Percentiles rank a stretch among this genome's conserved stretches.
phyloP scores from a whole-genome alignment of 2,329 filamentous ascomycete genomes.

The Ascosphaera aggregata region DNA sequence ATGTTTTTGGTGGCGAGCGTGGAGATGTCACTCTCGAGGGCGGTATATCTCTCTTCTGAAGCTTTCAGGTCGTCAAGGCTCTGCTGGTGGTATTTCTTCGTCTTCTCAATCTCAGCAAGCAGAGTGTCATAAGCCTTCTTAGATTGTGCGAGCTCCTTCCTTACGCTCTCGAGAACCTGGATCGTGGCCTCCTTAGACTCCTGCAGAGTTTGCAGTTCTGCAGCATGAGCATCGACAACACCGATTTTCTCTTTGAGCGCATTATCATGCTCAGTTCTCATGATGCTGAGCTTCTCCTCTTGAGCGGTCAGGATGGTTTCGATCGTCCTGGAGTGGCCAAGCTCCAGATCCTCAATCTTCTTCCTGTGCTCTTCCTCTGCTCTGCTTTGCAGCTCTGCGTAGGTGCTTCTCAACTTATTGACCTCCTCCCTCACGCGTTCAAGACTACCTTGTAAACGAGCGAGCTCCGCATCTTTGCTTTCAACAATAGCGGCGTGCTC shows the following conservation, averaged over 20 bases:
- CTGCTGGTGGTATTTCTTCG: conserved; percentile 16
- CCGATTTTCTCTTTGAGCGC: conserved; percentile 15
- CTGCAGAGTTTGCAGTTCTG: conserved; percentile 30
- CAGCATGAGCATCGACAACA: conserved; percentile 16
- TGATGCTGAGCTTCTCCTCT: conserved; percentile 16
- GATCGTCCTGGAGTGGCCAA: conserved; percentile 17
- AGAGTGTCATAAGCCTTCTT: conserved; percentile 21
- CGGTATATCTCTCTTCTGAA: conserved; percentile 8
- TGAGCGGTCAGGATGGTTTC: conserved; percentile 18
- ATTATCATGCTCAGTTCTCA: conserved; percentile 15
- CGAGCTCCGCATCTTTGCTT: conserved; percentile 10
- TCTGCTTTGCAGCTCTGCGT: conserved; percentile 14
- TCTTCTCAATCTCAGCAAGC: conserved; percentile 56
- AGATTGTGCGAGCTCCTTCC: conserved; percentile 22
- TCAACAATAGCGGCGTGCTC: conserved; percentile 8
- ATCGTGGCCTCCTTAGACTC: conserved; percentile 27
- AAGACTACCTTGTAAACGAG: conserved; percentile 8
- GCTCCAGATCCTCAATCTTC: conserved; percentile 15
- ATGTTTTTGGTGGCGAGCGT: conserved; percentile 7
- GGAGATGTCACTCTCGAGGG: conserved; percentile 13
- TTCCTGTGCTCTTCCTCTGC: conserved; percentile 13
- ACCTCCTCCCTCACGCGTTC: conserved; percentile 5
- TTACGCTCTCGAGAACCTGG: conserved; percentile 19
- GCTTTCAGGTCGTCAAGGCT: conserved; percentile 14
- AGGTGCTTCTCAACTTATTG: conserved; percentile 6